Evolutionary conservation across 768 basidiomycete species (phyloP).

Genomic region (Amanita phalloides): DNA sequence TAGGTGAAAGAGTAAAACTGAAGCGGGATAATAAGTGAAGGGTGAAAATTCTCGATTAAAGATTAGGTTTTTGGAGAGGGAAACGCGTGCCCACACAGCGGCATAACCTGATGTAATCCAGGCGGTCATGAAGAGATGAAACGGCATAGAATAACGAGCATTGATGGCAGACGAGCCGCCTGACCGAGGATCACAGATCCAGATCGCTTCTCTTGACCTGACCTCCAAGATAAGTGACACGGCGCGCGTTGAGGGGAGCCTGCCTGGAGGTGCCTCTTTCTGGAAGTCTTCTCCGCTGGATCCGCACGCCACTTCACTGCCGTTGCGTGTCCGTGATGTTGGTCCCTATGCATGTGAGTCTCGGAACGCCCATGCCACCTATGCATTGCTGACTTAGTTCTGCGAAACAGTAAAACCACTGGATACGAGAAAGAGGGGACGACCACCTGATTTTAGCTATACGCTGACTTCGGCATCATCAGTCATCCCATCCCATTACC

Average conservation of each 20-base stretch:
- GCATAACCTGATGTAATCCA: constrained; percentile 10
- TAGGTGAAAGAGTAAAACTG: background rate
- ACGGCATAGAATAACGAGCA: constrained; percentile 15
- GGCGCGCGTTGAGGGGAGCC: constrained; percentile 3
- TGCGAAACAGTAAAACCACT: background rate
- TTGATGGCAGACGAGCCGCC: constrained; percentile 14
- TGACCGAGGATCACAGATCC: constrained; percentile 27
- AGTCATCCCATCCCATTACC: no score
- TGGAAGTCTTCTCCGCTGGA: constrained; percentile 4
- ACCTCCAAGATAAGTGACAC: constrained; percentile 11
- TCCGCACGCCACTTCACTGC: constrained; percentile 7
- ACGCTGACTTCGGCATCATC: background rate
- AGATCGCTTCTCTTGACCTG: constrained; percentile 15
- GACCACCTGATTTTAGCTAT: background rate
- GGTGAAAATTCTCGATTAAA: constrained; percentile 4
- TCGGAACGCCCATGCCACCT: background rate
- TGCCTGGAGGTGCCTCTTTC: background rate
- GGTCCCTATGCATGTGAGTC: background rate
- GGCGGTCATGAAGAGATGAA: constrained; percentile 13
- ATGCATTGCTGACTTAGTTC: background rate
- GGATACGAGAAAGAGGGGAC: background rate
- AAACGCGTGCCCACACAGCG: constrained; percentile 5
- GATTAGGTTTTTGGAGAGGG: constrained; percentile 8
- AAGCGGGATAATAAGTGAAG: constrained; percentile 4
- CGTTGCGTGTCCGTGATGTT: constrained; percentile 4